Base-by-base conservation (phyloP, 2,329 filamentous ascomycete genomes). In the Purpureocillium takamizusanense region DNA sequence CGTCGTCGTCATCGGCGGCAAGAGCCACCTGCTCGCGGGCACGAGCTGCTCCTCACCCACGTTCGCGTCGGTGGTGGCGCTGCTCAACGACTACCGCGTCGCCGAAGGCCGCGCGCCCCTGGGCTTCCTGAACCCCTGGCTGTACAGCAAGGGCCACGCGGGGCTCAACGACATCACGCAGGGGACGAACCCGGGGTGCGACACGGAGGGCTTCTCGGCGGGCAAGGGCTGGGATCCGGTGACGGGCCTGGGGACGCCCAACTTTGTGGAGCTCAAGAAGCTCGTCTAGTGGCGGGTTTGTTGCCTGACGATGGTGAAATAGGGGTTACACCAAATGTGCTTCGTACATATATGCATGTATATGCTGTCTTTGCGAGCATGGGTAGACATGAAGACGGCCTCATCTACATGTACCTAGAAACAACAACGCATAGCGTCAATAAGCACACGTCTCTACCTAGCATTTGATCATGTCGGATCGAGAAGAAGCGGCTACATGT, bases 141-240 rank as follows among this genome's bases (percentile, higher is more conserved):
- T 31, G n/a, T 31, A 33, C 34, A 37, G 30, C 11, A n/a, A 15
- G 14, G 32, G 32, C 7, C 8, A n/a, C 12, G 9, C 39, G 34
- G 1, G 42, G 39, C 35, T 43, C 40, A 36, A 38, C 33, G 34
- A 41, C 36, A 15, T 43, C 39, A 31, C 30, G 9, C 3, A 8
- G 12, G 30, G 30, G 4, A 14, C 30, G 30, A 31, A 31, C 15
- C 30, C n/a, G n/a, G 30, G 30, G 12, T 49, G 47, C 18, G 44
- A 41, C 11, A 46, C 44, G 15, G 38, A 33, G 4, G 46, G 46
- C 14, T 49, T 49, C 31, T 49, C 46, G 10, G 46, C 47, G 2
- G 46, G 43, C 17, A 2, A 29, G 8, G 47, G 47, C 23, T 49
- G 46, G 44, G 47, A 49, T 29, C 45, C 46, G 4, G 46, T 49